phyloP scores from a whole-genome alignment of 1,284 basidiomycete species.

The Sphaerobolus stellatus region DNA sequence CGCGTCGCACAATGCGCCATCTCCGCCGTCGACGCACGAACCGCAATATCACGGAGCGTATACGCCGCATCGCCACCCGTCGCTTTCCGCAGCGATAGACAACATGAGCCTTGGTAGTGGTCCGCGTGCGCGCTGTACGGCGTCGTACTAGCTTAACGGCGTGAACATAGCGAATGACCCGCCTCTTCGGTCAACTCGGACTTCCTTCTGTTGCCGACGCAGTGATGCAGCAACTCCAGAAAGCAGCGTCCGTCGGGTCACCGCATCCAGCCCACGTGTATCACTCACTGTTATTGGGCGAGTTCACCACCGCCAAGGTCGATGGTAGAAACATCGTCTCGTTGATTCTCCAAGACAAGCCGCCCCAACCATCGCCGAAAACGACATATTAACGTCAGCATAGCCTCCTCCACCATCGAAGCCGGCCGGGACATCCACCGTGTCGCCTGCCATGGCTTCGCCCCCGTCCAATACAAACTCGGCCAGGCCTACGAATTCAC shows the following conservation, averaged over 20 bases:
- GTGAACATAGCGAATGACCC: conserved; percentile 73
- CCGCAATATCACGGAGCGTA: neutral
- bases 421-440: conserved; percentile 69
- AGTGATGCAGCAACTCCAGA: conserved; percentile 73
- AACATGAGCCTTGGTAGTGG: neutral
- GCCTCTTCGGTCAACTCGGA: conserved; percentile 83
- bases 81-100: neutral
- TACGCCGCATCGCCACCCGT: neutral
- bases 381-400: neutral
- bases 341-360: conserved; percentile 47
- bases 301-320: conserved; percentile 64
- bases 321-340: conserved; percentile 53
- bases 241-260: conserved; percentile 73
- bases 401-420: conserved; percentile 37
- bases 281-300: conserved; percentile 79
- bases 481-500: conserved; percentile 88
- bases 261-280: conserved; percentile 87
- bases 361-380: conserved; percentile 12
- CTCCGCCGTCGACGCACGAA: conserved; percentile 18
- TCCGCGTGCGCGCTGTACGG: neutral
- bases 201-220: conserved; percentile 52
- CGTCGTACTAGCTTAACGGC: conserved; percentile 5
- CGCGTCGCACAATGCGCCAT: conserved; percentile 27
- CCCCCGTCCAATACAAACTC: conserved; percentile 90
- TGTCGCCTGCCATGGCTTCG: conserved; percentile 83